A percentile compares a stretch with the other conserved stretches of the same genome.
These are phyloP conservation scores for Elaeis guineensis DNA, from an alignment of 176 grass and related monocot species.

Conservation along the genomic window DNA sequence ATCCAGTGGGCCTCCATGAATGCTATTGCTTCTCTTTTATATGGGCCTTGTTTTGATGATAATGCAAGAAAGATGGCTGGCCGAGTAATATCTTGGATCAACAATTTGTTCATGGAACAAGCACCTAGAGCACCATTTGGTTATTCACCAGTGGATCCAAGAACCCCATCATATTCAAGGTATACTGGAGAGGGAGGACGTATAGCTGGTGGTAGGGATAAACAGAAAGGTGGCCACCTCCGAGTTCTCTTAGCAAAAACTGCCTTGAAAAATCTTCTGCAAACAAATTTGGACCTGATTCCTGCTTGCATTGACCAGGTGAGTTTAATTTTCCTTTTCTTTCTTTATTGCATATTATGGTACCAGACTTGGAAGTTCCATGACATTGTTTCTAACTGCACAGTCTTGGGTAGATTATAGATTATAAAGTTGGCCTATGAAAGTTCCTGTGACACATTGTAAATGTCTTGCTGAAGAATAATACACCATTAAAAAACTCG, in stretches of 20 bases:
- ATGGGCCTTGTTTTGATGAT: constrained; percentile 97
- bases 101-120: constrained; percentile 68
- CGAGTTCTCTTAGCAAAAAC: constrained; percentile 89
- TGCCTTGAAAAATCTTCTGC: constrained; percentile 80
- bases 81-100: constrained; percentile 72
- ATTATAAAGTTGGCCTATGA: too few species aligned
- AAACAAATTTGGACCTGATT: constrained; percentile 88
- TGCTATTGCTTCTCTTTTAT: constrained; percentile 89
- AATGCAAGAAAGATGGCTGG: constrained; percentile 92
- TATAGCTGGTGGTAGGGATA: constrained; percentile 46
- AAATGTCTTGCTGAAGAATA: too few species aligned
- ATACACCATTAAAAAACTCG: too few species aligned
- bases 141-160: constrained; percentile 77
- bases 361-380: not conserved
- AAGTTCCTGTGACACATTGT: too few species aligned
- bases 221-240: constrained; percentile 67
- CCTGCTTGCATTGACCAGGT: constrained; percentile 97
- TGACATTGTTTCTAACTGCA: not conserved
- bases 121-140: constrained; percentile 59
- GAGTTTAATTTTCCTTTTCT: constrained; percentile 19
- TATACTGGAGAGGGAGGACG: constrained; percentile 54
- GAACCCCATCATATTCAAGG: constrained; percentile 83
- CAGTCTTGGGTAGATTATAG: too few species aligned
- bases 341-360: constrained; percentile 7
- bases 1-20: constrained; percentile 93